Evolutionary conservation across 2,329 filamentous ascomycete species (phyloP).

Genomic region (Plenodomus lindquistii): DNA sequence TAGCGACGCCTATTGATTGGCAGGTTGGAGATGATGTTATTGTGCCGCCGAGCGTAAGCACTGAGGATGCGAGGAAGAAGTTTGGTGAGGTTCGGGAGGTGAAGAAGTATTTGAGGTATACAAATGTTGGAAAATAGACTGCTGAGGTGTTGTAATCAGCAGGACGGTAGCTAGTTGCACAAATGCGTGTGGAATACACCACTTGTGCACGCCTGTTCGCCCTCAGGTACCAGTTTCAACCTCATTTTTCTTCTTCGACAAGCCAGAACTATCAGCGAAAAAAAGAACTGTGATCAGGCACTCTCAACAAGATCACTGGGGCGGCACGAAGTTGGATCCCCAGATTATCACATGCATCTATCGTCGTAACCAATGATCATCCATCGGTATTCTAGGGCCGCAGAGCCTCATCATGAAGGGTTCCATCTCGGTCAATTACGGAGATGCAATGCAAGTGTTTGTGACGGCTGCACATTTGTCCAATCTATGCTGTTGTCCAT

Average conservation of each 20-base stretch:
- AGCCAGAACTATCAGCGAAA: too few species aligned
- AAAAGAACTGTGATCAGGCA: too few species aligned
- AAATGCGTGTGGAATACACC: too few species aligned
- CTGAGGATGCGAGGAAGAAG: slow-evolving; percentile 83
- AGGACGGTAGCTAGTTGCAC: too few species aligned
- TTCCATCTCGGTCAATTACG: background rate
- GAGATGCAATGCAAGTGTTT: background rate
- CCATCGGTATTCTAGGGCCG: background rate
- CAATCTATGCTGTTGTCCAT: too few species aligned
- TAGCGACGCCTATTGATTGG: slow-evolving; percentile 93
- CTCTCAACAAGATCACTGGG: too few species aligned
- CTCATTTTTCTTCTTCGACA: too few species aligned
- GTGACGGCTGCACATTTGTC: too few species aligned
- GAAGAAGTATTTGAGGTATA: slow-evolving; percentile 74
- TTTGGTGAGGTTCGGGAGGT: slow-evolving; percentile 73
- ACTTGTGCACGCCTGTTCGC: too few species aligned
- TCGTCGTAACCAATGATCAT: background rate
- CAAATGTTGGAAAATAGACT: slow-evolving; percentile 51
- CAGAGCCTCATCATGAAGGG: background rate
- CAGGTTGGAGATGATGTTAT: slow-evolving; percentile 87
- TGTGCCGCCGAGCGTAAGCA: slow-evolving; percentile 79
- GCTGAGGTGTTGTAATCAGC: too few species aligned
- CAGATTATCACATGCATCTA: slow-evolving; percentile 1
- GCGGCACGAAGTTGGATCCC: background rate
- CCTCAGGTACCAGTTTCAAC: too few species aligned